A percentile compares a stretch with the other conserved stretches of the same genome.
phyloP scores from a whole-genome alignment of 768 basidiomycete species.

The Sarcomyxa edulis region DNA sequence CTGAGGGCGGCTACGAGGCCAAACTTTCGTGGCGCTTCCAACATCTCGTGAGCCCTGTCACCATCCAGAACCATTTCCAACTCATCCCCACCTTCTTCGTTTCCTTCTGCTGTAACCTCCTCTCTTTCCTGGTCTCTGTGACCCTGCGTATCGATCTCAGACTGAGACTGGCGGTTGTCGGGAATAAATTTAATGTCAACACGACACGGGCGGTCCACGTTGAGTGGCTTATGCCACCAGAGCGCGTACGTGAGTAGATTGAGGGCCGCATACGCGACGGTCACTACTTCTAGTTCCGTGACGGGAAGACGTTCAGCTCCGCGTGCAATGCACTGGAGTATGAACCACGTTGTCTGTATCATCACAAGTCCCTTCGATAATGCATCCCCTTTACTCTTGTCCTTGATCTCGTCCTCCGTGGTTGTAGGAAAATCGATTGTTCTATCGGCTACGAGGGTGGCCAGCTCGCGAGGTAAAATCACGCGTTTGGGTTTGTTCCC shows the following conservation, averaged over 20 bases:
- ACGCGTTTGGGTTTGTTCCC: not conserved
- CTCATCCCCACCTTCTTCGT: conserved; percentile 1
- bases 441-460: not conserved
- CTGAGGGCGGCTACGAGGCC: not conserved
- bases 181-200: not conserved
- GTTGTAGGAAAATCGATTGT: not conserved
- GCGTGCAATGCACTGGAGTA: conserved; percentile 21
- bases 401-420: conserved; percentile 16
- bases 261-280: conserved; percentile 22
- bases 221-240: conserved; percentile 30
- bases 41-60: not conserved
- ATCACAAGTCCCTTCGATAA: conserved; percentile 23
- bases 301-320: conserved; percentile 14
- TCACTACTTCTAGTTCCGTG: conserved; percentile 26
- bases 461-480: not conserved
- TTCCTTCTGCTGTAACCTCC: not conserved
- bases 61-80: conserved; percentile 3
- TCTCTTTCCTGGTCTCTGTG: not conserved
- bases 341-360: conserved; percentile 27
- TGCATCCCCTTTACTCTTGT: conserved; percentile 25
- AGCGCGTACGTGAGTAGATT: conserved; percentile 20
- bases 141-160: not conserved
- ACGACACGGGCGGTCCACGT: conserved; percentile 3
- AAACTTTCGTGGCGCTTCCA: not conserved
- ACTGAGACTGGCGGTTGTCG: conserved; percentile 7